Evolutionary conservation across 352 stramenopile genomes (phyloP), one percentile per base, ranked within the genome.

Genomic region (Thalassiosira hispida): DNA sequence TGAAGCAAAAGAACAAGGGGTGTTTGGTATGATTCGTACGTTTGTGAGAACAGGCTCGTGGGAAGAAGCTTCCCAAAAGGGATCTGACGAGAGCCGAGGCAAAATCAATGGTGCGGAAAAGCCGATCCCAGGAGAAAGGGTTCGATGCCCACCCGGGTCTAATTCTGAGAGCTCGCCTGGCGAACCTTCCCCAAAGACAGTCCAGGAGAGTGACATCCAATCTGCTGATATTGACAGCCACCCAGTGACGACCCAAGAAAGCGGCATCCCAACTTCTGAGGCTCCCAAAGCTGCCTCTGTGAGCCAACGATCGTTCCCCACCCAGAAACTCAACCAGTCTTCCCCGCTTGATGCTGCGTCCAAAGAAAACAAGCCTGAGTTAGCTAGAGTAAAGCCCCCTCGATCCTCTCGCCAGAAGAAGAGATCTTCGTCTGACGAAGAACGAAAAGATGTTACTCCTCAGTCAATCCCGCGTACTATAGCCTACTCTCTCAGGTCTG

Each of bases 401-500:
- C 52, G 20, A 63, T 49, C 65, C 9, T 27, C 20, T 38, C 33
- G 18, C 27, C 11, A 35, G n/a, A 61, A 65, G 14, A 69, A 70
- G 16, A 64, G 47, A 46, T 8, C 25, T 33, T 35, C 60, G 6
- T n/a, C 20, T 33, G 18, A 29, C 25, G 2, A 35, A 27, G n/a
- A 57, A 69, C 8, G 51, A 5, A n/a, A 44, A 77, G 60, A 59
- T 29, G 35, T 79, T 22, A 65, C 52, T 16, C 79, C 79, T 14
- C 23, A 55, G 6, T 86, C 79, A 16, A 86, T 86, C 29, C 79
- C 79, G 16, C 66, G 38, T 14, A 86, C 79, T 7, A 86, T 86
- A 8, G 62, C 49, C 29, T 94, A 94, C 65, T 91, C 85, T 8
- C 64, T 92, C 1, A 70, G 86, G 51, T 85, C 83, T 35, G 77